Evolutionary conservation across 345 rosid genomes (phyloP).

Genomic region (Brassica juncea): DNA sequence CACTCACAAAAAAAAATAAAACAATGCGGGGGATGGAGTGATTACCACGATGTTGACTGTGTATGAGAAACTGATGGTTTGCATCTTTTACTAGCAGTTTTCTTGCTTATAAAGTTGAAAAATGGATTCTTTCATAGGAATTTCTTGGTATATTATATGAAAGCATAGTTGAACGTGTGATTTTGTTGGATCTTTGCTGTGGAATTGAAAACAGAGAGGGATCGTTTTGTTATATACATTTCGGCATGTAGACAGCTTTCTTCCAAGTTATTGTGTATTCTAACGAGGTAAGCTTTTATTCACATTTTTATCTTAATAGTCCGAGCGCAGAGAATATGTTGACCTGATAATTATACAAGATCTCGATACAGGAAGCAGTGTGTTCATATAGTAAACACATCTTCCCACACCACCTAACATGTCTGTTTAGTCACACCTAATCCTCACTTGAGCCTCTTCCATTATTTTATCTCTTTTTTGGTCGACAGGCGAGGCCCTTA

Average conservation of each 20-base stretch:
- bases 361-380: neutral
- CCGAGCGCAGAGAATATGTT: neutral
- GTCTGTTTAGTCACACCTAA: neutral
- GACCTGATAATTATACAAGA: neutral
- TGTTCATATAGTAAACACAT: neutral
- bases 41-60: neutral
- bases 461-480: neutral
- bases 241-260: neutral
- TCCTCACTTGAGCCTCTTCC: neutral
- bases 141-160: neutral
- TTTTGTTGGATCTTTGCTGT: neutral
- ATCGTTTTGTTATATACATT: neutral
- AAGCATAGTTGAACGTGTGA: neutral
- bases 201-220: neutral
- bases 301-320: neutral
- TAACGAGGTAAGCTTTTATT: neutral
- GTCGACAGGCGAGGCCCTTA: neutral
- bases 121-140: neutral
- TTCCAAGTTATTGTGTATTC: neutral
- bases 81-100: neutral
- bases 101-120: conserved; percentile 11
- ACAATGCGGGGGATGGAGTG: conserved; percentile 7
- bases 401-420: neutral
- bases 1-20: neutral
- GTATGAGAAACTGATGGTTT: neutral